Evolutionary conservation across 2,329 filamentous ascomycete genomes (phyloP), one percentile per base, ranked within the genome.

Genomic region (Stagonosporopsis cucurbitacearum): DNA sequence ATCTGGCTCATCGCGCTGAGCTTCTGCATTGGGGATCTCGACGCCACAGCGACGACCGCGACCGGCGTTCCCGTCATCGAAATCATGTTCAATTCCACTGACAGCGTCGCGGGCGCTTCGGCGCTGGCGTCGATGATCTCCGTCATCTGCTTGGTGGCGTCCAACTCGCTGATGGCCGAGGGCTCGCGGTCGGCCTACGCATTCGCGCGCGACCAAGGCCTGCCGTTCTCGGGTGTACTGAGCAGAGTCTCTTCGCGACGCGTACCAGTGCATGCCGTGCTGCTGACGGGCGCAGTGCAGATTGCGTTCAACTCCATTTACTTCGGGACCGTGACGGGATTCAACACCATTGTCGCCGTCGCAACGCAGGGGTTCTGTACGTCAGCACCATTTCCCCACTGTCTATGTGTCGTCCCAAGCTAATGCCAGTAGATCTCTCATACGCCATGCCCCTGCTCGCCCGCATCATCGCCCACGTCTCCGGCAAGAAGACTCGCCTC

Each of bases 311-410:
- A 82, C 58, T 79, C 79, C 12, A 84, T 85, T 41, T 82, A 84
- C 57, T 84, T 84, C 54, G 82, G 82, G 1, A 83, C 81, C 0
- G 76, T 78, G 1, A 84, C 82, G 0, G 82, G 82, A 0, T 84
- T 84, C 63, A 79, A 82, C 43, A 85, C 83, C 0, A 81, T 85
- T 17, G 81, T 86, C 43, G 78, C 81, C 6, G 85, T 86, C 49
- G 79, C 83, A 0, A 86, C 83, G 0, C 79, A 83, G 58, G 84
- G 83, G 0, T 86, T 86, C 61, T 86, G 78, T 80, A 70, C 68
- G 78, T 32, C 44, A 8, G 3, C 15, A 13, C 0, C 8, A 5
- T 28, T 30, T 12, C 40, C 8, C 17, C 8, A n/a, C n/a, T n/a
- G 7, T 6, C 19, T 32, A 13, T 15, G 9, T 22, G 9, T 19